A percentile compares a stretch with the other conserved stretches of the same genome.
phyloP scores from a whole-genome alignment of 345 rosid species.

The Balakata baccata region DNA sequence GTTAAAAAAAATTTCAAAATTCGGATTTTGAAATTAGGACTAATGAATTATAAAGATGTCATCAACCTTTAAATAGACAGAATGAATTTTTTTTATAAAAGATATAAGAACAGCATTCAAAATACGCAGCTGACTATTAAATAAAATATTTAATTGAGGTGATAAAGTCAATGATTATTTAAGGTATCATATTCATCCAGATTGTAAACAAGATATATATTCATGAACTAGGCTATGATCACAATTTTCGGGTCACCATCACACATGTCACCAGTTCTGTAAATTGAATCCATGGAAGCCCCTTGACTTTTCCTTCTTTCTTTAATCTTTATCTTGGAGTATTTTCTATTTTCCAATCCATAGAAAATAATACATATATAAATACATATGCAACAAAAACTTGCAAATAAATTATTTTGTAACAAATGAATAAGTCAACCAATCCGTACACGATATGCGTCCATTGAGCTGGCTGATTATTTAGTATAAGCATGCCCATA shows the following conservation, averaged over 20 bases:
- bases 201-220: background rate
- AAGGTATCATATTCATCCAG: background rate
- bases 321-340: too few relatives aligned
- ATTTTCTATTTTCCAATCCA: too few relatives aligned
- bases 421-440: background rate
- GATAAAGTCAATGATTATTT: background rate
- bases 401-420: background rate
- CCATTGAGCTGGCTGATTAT: slow-evolving; percentile 5
- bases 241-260: background rate
- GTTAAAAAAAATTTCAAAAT: too few relatives aligned
- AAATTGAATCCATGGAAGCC: background rate
- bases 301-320: background rate
- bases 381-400: background rate
- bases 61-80: too few relatives aligned
- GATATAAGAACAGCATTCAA: background rate
- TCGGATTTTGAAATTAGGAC: too few relatives aligned
- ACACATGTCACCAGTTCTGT: background rate
- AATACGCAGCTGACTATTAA: background rate
- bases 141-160: background rate
- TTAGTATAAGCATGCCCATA: background rate
- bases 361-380: background rate
- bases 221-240: background rate
- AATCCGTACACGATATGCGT: slow-evolving; percentile 9
- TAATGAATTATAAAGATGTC: too few relatives aligned
- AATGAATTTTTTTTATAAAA: too few relatives aligned